Percentiles rank a stretch among this genome's conserved stretches.
These are phyloP conservation scores for Adenanthera pavonina DNA, from an alignment of 306 rosid species.

Conservation along the genomic window DNA sequence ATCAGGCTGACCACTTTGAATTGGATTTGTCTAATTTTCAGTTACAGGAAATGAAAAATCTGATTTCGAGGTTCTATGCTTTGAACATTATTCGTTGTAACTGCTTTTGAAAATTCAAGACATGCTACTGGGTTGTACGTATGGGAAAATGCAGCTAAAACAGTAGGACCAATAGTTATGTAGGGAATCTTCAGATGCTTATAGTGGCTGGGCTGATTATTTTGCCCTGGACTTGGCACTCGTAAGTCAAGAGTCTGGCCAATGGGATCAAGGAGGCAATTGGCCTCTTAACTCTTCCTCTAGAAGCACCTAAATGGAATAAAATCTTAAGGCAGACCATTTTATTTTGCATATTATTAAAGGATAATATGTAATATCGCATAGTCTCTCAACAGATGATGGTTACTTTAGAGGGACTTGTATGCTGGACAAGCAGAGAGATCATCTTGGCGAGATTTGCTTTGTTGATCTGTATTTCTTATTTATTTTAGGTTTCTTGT, in stretches of 20 bases:
- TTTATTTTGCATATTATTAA: background rate
- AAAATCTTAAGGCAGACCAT: background rate
- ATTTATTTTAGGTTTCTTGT: background rate
- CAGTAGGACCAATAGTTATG: background rate
- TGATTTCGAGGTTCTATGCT: background rate
- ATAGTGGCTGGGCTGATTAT: background rate
- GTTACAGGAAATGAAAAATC: slow-evolving; percentile 10
- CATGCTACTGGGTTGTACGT: background rate
- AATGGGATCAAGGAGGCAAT: background rate
- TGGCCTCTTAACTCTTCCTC: background rate
- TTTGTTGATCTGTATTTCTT: slow-evolving; percentile 1
- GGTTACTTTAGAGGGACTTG: background rate
- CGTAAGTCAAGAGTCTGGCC: background rate
- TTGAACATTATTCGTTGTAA: background rate
- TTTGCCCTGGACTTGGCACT: slow-evolving; percentile 5
- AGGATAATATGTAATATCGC: background rate
- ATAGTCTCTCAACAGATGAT: background rate
- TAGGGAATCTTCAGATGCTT: slow-evolving; percentile 2
- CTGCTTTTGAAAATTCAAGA: background rate
- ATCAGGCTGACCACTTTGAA: background rate
- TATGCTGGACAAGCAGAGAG: background rate
- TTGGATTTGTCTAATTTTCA: background rate
- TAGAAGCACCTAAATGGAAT: background rate
- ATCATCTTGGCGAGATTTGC: background rate
- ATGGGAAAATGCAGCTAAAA: background rate